Conservation (phyloP, 768 basidiomycete genomes). For the Goffeauzyma gilvescens region DNA sequence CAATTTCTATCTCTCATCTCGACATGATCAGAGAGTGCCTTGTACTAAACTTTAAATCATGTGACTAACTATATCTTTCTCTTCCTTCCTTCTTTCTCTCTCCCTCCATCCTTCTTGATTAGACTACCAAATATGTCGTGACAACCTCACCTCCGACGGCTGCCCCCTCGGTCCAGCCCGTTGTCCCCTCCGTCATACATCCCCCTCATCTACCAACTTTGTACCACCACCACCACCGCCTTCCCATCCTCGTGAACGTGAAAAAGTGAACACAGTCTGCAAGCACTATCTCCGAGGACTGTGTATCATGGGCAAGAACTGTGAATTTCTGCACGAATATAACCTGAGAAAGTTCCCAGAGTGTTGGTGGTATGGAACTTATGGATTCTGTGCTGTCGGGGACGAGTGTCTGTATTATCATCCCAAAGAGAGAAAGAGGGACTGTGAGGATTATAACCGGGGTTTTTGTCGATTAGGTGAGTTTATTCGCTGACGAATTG, state of each 20-base stretch:
- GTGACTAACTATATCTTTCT: background rate
- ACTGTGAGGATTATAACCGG: slow-evolving; percentile 86
- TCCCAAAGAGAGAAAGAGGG: slow-evolving; percentile 81
- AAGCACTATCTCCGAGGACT: slow-evolving; percentile 97
- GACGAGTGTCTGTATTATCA: slow-evolving; percentile 78
- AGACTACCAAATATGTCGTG: slow-evolving; percentile 90
- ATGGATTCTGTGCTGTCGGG: slow-evolving; percentile 89
- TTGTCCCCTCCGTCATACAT: slow-evolving; percentile 82
- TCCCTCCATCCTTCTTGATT: too few relatives aligned
- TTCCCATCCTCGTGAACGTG: slow-evolving; percentile 42
- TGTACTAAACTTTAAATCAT: background rate
- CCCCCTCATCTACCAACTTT: slow-evolving; percentile 72
- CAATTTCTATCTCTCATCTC: background rate
- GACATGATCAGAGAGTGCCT: slow-evolving; percentile 6
- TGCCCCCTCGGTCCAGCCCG: slow-evolving; percentile 79
- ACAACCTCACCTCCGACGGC: slow-evolving; percentile 58
- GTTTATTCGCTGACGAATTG: slow-evolving; percentile 23
- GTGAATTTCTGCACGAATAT: slow-evolving; percentile 98
- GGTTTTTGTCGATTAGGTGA: slow-evolving; percentile 87
- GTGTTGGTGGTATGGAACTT: slow-evolving; percentile 97
- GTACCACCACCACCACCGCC: slow-evolving; percentile 67
- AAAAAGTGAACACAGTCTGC: slow-evolving; percentile 54
- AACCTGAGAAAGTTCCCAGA: slow-evolving; percentile 95
- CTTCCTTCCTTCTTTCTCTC: background rate
- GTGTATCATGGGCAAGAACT: slow-evolving; percentile 93